Evolutionary conservation across 225 moss, liverwort and hornwort genomes (phyloP), one percentile per base, ranked within the genome.

Genomic region (Thuidium tamariscinum): DNA sequence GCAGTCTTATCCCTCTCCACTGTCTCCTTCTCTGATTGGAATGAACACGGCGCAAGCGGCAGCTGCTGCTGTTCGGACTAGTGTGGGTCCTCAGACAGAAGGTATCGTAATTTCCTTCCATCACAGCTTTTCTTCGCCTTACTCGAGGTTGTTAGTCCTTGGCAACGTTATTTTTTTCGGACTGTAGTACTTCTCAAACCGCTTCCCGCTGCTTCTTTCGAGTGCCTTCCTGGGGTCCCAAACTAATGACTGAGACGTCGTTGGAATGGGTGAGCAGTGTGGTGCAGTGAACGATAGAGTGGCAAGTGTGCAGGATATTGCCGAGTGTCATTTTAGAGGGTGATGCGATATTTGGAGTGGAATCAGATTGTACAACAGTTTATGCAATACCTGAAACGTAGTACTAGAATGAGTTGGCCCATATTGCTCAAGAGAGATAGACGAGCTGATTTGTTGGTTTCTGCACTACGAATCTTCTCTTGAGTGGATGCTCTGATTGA

Each of bases 21-120:
- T 97, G 74, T 81, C 95, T 83, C 93, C 97, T 86, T 88, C 93
- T 69, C 77, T 94, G 46, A 84, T 96, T 62, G 96, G 96, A 74
- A 95, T 97, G 95, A 96, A 93, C 86, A 92, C 96, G 80, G 90
- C 93, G 77, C 92, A 91, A 89, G 87, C 95, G 89, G 94, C 90
- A 39, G 94, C 93, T 84, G 92, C 95, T 84, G 87, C 91, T 84
- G 93, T 92, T 74, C 93, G 94, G 89, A 93, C 97, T 4, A 96
- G 97, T 83, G 94, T 97, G 82, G 92, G 96, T 84, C 96, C 97
- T 81, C 97, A 97, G 85, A 97, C 93, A 55, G 97, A 97, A 95
- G 97, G 97, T 97, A 74, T 62, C 39, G 17, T 57, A 10, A 44
- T 68, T 46, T 82, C 32, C 36, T 85, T 39, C 65, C 7, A 55